Percentiles rank a stretch among this genome's conserved stretches.
Evolutionary conservation across 768 basidiomycete species (phyloP).

Genomic region (Phanerochaete carnosa): DNA sequence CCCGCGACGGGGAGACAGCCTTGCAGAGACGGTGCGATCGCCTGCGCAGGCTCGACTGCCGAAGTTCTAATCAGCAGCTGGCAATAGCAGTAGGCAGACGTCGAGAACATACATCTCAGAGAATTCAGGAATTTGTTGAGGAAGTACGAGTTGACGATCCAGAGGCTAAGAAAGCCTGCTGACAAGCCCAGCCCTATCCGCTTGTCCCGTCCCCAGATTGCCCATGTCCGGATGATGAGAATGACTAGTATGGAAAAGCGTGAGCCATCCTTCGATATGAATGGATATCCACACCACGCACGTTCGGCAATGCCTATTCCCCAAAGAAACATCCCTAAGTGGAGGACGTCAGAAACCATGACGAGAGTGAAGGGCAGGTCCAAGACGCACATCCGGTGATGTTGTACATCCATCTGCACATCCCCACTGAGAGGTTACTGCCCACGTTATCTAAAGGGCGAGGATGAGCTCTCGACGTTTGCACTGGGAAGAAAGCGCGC

Average conservation of each 20-base stretch:
- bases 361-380: not conserved
- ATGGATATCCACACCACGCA: not conserved
- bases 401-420: not conserved
- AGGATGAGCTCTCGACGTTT: not conserved
- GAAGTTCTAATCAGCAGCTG: too few species aligned
- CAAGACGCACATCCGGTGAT: not conserved
- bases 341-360: not conserved
- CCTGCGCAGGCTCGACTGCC: not conserved
- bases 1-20: slow-evolving; percentile 1
- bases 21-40: not conserved
- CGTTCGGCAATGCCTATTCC: not conserved
- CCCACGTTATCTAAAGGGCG: not conserved
- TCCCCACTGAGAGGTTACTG: not conserved
- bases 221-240: slow-evolving; percentile 9
- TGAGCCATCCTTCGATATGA: too few species aligned
- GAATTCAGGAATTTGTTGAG: slow-evolving; percentile 5
- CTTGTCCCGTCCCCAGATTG: not conserved
- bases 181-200: not conserved
- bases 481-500: not conserved
- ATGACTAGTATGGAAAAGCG: not conserved
- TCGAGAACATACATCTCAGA: slow-evolving; percentile 4
- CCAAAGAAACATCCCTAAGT: not conserved
- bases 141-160: slow-evolving; percentile 3
- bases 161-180: not conserved
- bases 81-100: too few species aligned